Base-by-base conservation (phyloP, 495 filamentous ascomycete species). In the Niebla homalea region DNA sequence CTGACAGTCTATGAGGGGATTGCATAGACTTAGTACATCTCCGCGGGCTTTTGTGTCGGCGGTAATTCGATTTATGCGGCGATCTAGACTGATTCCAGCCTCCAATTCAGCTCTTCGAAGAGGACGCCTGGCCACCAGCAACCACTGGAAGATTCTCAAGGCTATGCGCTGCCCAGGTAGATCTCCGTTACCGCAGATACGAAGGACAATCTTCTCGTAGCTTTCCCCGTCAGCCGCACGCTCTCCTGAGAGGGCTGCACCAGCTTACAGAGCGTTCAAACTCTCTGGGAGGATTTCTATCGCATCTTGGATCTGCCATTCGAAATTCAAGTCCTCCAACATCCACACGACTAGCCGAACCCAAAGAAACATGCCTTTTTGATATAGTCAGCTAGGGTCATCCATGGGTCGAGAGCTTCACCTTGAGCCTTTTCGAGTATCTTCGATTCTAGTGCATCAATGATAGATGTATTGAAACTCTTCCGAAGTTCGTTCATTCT, bases 281-380 rank as follows among this genome's bases (percentile, higher is more conserved):
- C 26, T 48, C 22, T 46, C 41, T 12, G 52, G 52, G 20, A 54
- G 52, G 15, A 20, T 49, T 12, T 50, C 36, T 2, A 54, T 50
- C 16, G 41, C 48, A 15, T 44, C 42, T n/a, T 35, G 40, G 18
- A 54, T 5, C 15, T 54, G 39, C 8, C 7, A 21, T 16, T 40
- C 39, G n/a, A 39, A 39, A 36, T 39, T 15, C 1, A 50, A 19
- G 38, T 29, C 41, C 8, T 44, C 47, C 12, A 54, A 19, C 1
- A 25, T 46, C 21, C 32, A 16, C 36, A 54, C 32, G n/a, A 52
- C 35, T 22, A 56, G 26, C 14, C 23, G 48, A 18, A 56, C 46
- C 54, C 54, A 56, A 8, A 56, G 45, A 40, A 56, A 56, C 54
- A 56, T 52, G n/a, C 48, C 44, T 16, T 45, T 56, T 25, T 4